Evolutionary conservation across 2,329 filamentous ascomycete species (phyloP), one percentile per base, ranked within the genome.

Genomic region (Penicillium sp.): DNA sequence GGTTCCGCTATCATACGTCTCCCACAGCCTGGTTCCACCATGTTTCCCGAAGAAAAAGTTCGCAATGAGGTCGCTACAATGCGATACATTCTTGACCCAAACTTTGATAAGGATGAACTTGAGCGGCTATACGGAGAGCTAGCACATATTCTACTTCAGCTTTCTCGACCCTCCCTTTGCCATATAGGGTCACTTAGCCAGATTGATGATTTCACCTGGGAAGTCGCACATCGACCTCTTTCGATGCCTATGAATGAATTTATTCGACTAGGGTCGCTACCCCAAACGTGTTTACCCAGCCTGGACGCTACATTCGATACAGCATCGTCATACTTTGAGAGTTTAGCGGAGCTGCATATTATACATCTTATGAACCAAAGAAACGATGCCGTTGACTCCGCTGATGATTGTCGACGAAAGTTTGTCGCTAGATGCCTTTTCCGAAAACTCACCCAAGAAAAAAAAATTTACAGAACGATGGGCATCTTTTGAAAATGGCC

Each of bases 31-130:
- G 67, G 63, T 2, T 40, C 47, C 4, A 45, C 52, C 0, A 62
- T 70, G 60, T 69, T 69, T 49, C 61, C 62, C 37, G 68, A 71
- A 45, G 72, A 75, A 50, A 77, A 76, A 50, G 66, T 76, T 38
- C 42, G 60, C 25, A 71, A 57, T 63, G 71, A 60, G 54, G 69
- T 69, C 15, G 61, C 66, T 19, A 47, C 42, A 12, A 62, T 68
- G 12, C 53, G 59, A 19, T 62, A 60, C 33, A 52, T 62, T 54
- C 46, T 59, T 10, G 37, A 78, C 59, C 70, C 71, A 5, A 59
- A 72, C 17, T 69, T 80, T 21, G 56, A 58, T 38, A 62, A 75
- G 35, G 58, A 67, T 5, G 72, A 67, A 33, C 70, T 79, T 0
- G 57, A 71, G 51, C 54, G 61, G 8, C 56, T 78, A 1, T 60